Evolutionary conservation across 2,329 filamentous ascomycete species (phyloP).

Genomic region (Lecanicillium sp.): DNA sequence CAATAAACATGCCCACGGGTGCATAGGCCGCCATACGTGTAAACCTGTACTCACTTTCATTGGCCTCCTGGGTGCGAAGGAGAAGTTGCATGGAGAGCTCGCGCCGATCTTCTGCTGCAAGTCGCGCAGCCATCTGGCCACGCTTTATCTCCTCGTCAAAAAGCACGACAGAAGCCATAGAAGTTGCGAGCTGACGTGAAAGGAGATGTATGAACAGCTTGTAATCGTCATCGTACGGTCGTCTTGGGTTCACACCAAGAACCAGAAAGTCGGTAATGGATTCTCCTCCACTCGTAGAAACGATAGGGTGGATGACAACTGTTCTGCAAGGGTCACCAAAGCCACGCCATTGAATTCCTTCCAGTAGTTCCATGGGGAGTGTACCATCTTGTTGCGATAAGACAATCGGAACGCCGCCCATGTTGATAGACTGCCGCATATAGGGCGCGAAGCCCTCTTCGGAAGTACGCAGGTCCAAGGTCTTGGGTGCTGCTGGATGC

Average conservation of each 20-base stretch:
- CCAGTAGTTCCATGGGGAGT: conserved; percentile 57
- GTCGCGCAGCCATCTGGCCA: conserved; percentile 64
- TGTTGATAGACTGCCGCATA: conserved; percentile 67
- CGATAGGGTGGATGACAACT: conserved; percentile 71
- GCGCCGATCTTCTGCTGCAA: conserved; percentile 70
- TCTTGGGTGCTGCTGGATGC: conserved; percentile 54
- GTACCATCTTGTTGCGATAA: conserved; percentile 62
- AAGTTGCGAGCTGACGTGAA: conserved; percentile 70
- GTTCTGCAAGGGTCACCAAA: conserved; percentile 65
- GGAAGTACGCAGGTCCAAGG: conserved; percentile 63
- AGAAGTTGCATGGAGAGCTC: conserved; percentile 71
- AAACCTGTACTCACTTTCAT: conserved; percentile 70
- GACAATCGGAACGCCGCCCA: conserved; percentile 58
- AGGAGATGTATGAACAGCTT: conserved; percentile 70
- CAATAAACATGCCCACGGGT: conserved; percentile 80
- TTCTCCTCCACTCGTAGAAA: conserved; percentile 66
- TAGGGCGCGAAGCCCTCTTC: conserved; percentile 70
- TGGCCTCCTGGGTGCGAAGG: conserved; percentile 54
- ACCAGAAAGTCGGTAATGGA: conserved; percentile 72
- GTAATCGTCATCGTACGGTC: conserved; percentile 77
- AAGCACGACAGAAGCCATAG: conserved; percentile 72
- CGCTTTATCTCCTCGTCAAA: conserved; percentile 78
- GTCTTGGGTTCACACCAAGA: conserved; percentile 69
- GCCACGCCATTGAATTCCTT: conserved; percentile 63
- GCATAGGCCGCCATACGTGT: conserved; percentile 80